Evolutionary conservation across 2,329 filamentous ascomycete species (phyloP).

Genomic region (Trichophyton mentagrophytes): DNA sequence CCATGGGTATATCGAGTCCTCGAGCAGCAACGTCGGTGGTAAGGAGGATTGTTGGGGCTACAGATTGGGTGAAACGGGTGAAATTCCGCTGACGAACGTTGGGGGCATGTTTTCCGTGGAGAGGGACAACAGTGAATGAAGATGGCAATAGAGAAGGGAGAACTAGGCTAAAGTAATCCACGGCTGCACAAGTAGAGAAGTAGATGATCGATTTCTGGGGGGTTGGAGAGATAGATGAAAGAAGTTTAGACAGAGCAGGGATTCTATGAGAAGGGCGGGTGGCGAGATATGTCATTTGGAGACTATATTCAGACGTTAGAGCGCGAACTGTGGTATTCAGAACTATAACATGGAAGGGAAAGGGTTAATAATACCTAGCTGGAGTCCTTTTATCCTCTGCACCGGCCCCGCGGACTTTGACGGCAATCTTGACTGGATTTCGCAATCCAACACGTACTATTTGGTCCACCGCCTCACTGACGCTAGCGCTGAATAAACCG

Average conservation of each 20-base stretch:
- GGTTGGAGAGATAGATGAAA: conserved; percentile 54
- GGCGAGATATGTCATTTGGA: conserved; percentile 80
- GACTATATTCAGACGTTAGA: conserved; percentile 28
- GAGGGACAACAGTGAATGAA: conserved; percentile 57
- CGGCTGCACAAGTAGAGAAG: conserved; percentile 81
- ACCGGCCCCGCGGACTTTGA: conserved; percentile 72
- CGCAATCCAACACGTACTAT: conserved; percentile 82
- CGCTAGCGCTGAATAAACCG: conserved; percentile 84
- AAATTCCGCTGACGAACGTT: conserved; percentile 86
- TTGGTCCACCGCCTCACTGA: conserved; percentile 89
- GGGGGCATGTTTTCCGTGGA: conserved; percentile 85
- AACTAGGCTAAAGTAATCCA: conserved; percentile 83
- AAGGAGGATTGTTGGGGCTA: conserved; percentile 65
- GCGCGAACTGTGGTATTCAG: background rate
- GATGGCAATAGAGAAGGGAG: conserved; percentile 59
- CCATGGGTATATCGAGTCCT: conserved; percentile 80
- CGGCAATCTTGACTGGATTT: conserved; percentile 88
- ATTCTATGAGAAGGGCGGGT: conserved; percentile 69
- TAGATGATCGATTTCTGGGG: conserved; percentile 85
- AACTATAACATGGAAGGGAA: too few species aligned
- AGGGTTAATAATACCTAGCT: conserved; percentile 43
- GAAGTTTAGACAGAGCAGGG: conserved; percentile 56
- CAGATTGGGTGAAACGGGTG: conserved; percentile 59
- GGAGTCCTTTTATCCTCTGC: conserved; percentile 77
- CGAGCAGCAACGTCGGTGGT: conserved; percentile 88